Conservation (phyloP, 2,329 filamentous ascomycete species). For the Aureobasidium sp. region DNA sequence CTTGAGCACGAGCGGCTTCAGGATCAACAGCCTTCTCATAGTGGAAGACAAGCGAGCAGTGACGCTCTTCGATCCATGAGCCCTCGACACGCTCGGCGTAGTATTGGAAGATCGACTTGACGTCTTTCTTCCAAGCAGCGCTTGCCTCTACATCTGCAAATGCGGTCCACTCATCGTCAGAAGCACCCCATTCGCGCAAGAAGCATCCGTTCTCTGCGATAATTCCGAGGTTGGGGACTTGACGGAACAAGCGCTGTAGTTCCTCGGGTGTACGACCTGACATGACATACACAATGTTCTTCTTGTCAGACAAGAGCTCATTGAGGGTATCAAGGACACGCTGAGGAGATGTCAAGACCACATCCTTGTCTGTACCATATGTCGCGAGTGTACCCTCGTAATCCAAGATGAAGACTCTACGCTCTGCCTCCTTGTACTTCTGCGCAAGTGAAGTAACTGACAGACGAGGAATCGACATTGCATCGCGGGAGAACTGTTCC, state of each 20-base stretch:
- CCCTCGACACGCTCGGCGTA: conserved; percentile 85
- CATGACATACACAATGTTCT: conserved; percentile 90
- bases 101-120: conserved; percentile 76
- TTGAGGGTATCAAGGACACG: conserved; percentile 75
- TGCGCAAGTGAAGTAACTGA: conserved; percentile 57
- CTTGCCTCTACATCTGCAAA: conserved; percentile 67
- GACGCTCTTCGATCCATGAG: conserved; percentile 80
- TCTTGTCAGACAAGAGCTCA: conserved; percentile 69
- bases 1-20: conserved; percentile 66
- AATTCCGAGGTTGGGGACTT: conserved; percentile 73
- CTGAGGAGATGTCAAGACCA: conserved; percentile 78
- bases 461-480: conserved; percentile 77
- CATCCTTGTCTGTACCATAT: conserved; percentile 75
- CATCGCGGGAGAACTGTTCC: conserved; percentile 76
- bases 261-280: conserved; percentile 81
- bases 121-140: conserved; percentile 71
- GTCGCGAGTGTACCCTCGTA: conserved; percentile 89
- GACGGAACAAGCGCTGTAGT: conserved; percentile 75
- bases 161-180: conserved; percentile 60
- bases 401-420: conserved; percentile 80
- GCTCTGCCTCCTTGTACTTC: conserved; percentile 57
- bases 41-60: conserved; percentile 85
- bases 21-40: conserved; percentile 76
- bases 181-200: conserved; percentile 56
- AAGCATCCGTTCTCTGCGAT: conserved; percentile 96